A percentile compares a stretch with the other conserved stretches of the same genome.
Conservation (phyloP, 139 green algal genomes). For the Chlorella sorokiniana region DNA sequence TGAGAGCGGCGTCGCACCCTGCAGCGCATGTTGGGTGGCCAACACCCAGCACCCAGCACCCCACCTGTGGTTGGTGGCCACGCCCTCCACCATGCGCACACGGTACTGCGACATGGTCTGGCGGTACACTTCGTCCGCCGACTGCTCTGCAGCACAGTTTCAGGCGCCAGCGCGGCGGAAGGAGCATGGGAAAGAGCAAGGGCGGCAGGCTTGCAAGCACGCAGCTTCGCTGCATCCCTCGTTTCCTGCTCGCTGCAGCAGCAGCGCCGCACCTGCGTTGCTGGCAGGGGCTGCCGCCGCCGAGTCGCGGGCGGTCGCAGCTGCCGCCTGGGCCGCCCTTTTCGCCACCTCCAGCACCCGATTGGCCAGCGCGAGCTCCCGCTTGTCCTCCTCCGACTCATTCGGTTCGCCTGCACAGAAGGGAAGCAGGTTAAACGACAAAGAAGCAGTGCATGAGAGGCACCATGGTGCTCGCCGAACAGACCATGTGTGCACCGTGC, state of each 20-base stretch:
- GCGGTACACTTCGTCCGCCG: constrained; percentile 21
- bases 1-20: no score
- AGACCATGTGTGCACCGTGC: no score
- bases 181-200: neutral
- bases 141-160: constrained; percentile 2
- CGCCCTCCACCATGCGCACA: constrained; percentile 28
- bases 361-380: constrained; percentile 47
- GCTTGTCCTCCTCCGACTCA: constrained; percentile 6
- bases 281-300: neutral
- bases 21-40: no score
- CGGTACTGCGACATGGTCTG: constrained; percentile 25
- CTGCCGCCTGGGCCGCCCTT: constrained; percentile 1
- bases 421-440: no score
- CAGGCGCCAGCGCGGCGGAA: neutral
- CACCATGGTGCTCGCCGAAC: no score
- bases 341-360: constrained; percentile 34
- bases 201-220: neutral
- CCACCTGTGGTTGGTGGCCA: constrained; percentile 41
- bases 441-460: no score
- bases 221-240: no score
- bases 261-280: no score
- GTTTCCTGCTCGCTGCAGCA: no score
- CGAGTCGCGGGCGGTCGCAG: constrained; percentile 4
- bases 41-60: neutral
- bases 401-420: no score